phyloP scores from a whole-genome alignment of 129 eudicot species.

The Silybum marianum region DNA sequence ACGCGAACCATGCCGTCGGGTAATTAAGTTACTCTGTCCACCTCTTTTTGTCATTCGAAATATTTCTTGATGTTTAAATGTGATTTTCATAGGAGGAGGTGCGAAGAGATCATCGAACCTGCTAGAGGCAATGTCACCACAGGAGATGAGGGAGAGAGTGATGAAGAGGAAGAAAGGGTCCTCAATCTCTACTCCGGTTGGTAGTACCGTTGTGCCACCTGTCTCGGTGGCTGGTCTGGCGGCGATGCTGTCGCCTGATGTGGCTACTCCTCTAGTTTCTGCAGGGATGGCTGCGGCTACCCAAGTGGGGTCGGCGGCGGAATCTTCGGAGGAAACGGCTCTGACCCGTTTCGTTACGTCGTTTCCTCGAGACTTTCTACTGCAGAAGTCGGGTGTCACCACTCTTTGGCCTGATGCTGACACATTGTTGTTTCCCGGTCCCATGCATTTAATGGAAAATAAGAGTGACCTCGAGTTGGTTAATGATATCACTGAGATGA shows the following conservation, averaged over 20 bases:
- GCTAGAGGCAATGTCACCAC: not conserved
- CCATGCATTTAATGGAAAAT: not conserved
- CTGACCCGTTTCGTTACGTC: not conserved
- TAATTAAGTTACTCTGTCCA: not conserved
- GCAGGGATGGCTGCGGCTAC: not conserved
- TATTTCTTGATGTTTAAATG: not conserved
- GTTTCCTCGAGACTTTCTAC: not conserved
- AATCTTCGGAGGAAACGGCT: not conserved
- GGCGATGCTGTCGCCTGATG: not conserved
- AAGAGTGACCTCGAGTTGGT: not conserved
- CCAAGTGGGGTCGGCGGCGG: not conserved
- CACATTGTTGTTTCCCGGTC: not conserved
- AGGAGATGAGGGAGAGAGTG: slow-evolving; percentile 8
- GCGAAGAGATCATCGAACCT: not conserved
- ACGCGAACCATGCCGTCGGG: not conserved
- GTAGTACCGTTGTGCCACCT: not conserved
- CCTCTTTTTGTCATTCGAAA: not conserved
- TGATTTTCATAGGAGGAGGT: not conserved
- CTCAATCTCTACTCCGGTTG: not conserved
- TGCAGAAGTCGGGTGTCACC: not conserved
- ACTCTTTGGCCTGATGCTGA: not conserved
- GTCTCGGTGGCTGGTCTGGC: not conserved
- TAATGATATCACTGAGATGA: not conserved
- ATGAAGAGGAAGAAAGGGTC: not conserved
- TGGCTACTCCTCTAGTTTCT: not conserved